A percentile compares a stretch with the other conserved stretches of the same genome.
Conservation (phyloP, 2,329 filamentous ascomycete species). For the Epichloe gansuensis region DNA sequence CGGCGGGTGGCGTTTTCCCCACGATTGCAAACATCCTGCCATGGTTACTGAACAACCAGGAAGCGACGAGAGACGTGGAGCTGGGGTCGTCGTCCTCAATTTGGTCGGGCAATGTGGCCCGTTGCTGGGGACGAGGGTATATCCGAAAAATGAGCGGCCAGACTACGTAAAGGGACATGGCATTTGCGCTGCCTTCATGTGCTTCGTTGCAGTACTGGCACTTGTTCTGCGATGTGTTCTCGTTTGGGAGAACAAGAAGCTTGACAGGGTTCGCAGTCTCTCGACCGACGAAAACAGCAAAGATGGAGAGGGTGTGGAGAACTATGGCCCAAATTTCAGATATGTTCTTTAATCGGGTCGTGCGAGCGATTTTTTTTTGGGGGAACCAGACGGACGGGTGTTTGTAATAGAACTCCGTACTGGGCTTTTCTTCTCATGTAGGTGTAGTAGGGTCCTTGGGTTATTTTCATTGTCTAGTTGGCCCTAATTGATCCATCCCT, state of each 20-base stretch:
- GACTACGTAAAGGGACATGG: conserved; percentile 4
- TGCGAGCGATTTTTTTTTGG: neutral
- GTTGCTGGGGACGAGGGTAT: conserved; percentile 5
- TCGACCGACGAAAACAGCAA: neutral
- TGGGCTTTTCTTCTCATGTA: neutral
- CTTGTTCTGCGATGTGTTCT: conserved; percentile 2
- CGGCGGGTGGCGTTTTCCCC: conserved; percentile 4
- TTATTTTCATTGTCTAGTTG: neutral
- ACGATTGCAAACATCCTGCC: conserved; percentile 7
- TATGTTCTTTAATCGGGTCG: conserved; percentile 2
- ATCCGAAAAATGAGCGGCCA: conserved; percentile 4
- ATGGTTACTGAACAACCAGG: conserved; percentile 7
- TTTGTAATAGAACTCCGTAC: no score
- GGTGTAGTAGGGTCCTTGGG: neutral
- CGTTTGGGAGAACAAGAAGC: conserved; percentile 7
- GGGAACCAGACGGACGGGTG: neutral
- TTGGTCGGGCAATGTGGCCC: conserved; percentile 7
- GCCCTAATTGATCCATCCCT: conserved; percentile 32
- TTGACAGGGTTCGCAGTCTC: neutral
- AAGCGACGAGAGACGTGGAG: conserved; percentile 6
- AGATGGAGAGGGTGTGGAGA: conserved; percentile 1
- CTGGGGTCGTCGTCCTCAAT: conserved; percentile 5
- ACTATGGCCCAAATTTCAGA: conserved; percentile 6
- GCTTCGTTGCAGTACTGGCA: conserved; percentile 8
- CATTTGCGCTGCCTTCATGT: conserved; percentile 6